Evolutionary conservation across 2,329 filamentous ascomycete species (phyloP).

Genomic region (Dactylellina parvicollis): DNA sequence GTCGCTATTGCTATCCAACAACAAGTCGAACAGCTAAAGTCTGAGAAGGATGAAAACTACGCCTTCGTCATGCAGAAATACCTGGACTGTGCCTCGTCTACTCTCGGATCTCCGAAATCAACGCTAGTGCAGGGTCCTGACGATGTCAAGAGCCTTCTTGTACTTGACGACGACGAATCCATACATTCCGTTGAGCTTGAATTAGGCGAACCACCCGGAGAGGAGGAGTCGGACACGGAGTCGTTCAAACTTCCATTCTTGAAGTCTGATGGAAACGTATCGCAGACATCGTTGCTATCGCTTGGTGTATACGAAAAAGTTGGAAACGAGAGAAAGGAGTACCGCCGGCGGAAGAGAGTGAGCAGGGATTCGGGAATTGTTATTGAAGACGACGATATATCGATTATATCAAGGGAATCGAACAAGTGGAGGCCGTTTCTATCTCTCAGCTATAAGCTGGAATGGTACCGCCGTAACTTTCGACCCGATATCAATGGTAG

Average conservation of each 20-base stretch:
- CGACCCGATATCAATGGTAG: slow-evolving; percentile 42
- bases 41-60: slow-evolving; percentile 45
- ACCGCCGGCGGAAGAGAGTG: slow-evolving; percentile 19
- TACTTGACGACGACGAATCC: slow-evolving; percentile 31
- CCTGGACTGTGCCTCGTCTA: slow-evolving; percentile 46
- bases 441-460: slow-evolving; percentile 40
- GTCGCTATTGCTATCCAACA: slow-evolving; percentile 43
- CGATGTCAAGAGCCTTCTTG: slow-evolving; percentile 32
- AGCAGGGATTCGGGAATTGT: slow-evolving; percentile 42
- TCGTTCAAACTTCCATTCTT: slow-evolving; percentile 29
- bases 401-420: slow-evolving; percentile 22
- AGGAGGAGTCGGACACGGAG: slow-evolving; percentile 11
- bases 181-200: slow-evolving; percentile 10
- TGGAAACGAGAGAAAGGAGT: slow-evolving; percentile 39
- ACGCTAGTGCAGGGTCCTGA: slow-evolving; percentile 34
- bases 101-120: slow-evolving; percentile 46
- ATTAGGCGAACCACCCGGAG: background rate
- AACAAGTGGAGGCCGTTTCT: slow-evolving; percentile 37
- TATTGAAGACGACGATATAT: slow-evolving; percentile 47
- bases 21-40: slow-evolving; percentile 39
- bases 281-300: slow-evolving; percentile 30
- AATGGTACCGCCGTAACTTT: slow-evolving; percentile 52
- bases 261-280: background rate
- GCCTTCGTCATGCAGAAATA: slow-evolving; percentile 51
- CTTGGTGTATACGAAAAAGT: slow-evolving; percentile 43